phyloP scores from a whole-genome alignment of 2,329 filamentous ascomycete genomes.

The Sclerotinia subarctica region DNA sequence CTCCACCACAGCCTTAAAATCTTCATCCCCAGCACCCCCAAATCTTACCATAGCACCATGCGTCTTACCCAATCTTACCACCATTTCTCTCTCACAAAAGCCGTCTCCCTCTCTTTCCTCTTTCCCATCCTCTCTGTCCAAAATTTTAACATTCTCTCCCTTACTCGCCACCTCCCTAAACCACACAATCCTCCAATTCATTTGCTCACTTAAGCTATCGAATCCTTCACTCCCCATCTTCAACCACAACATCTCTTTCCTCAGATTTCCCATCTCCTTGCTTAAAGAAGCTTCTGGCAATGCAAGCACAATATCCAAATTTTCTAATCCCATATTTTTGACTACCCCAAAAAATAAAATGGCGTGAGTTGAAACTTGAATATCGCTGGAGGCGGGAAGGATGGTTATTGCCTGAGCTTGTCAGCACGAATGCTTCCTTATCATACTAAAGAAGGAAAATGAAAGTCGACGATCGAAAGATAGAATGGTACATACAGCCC shows the following conservation, averaged over 20 bases:
- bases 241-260: conserved; percentile 4
- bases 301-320: background rate
- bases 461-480: background rate
- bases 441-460: background rate
- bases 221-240: background rate
- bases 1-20: conserved; percentile 3
- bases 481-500: background rate
- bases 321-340: conserved; percentile 14
- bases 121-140: background rate
- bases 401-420: background rate
- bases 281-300: background rate
- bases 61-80: background rate
- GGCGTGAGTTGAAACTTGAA: conserved; percentile 3
- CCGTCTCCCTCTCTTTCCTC: background rate
- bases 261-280: conserved; percentile 4
- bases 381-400: background rate
- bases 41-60: conserved; percentile 8
- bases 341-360: conserved; percentile 11
- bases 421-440: background rate
- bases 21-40: background rate
- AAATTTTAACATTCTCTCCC: background rate
- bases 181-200: background rate
- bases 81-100: background rate
- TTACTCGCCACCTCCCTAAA: background rate
- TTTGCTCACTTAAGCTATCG: background rate